phyloP scores from a whole-genome alignment of 2,329 filamentous ascomycete genomes.

The Fusarium sp. region DNA sequence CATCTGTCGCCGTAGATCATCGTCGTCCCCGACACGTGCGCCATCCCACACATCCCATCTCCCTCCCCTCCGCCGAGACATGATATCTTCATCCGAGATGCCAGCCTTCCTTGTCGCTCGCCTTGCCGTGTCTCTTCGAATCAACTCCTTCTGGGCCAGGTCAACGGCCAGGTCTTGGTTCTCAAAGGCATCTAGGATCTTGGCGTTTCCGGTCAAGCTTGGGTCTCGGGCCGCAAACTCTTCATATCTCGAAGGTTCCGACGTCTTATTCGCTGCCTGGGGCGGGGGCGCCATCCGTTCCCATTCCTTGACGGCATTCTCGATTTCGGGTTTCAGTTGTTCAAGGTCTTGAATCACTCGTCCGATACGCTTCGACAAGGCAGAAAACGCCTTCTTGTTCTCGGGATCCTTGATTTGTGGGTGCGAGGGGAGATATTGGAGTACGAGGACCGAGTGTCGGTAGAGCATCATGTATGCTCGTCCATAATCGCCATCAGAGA shows the following conservation, averaged over 20 bases:
- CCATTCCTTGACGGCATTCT: constrained; percentile 77
- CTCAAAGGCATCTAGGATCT: constrained; percentile 76
- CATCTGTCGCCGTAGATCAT: constrained; percentile 63
- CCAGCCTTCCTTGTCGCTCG: constrained; percentile 68
- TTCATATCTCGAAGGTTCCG: constrained; percentile 50
- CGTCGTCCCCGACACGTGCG: constrained; percentile 8
- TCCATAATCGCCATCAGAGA: constrained; percentile 85
- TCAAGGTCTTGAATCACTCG: constrained; percentile 79
- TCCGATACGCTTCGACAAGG: constrained; percentile 61
- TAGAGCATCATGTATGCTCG: constrained; percentile 93
- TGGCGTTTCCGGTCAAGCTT: constrained; percentile 66
- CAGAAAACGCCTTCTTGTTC: constrained; percentile 71
- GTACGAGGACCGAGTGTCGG: constrained; percentile 85
- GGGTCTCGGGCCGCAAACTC: constrained; percentile 69
- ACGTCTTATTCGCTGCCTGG: constrained; percentile 38
- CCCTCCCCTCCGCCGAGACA: constrained; percentile 61
- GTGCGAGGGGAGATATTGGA: constrained; percentile 80
- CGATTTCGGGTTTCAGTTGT: constrained; percentile 81
- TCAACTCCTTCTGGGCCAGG: constrained; percentile 78
- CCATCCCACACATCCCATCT: constrained; percentile 57
- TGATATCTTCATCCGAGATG: constrained; percentile 67
- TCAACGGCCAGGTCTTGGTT: constrained; percentile 82
- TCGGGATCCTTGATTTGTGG: constrained; percentile 78
- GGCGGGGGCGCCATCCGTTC: constrained; percentile 61
- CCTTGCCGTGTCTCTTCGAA: constrained; percentile 72